Base-by-base conservation (phyloP, 176 grass and related monocot species). In the Dendrocalamus sinicus region DNA sequence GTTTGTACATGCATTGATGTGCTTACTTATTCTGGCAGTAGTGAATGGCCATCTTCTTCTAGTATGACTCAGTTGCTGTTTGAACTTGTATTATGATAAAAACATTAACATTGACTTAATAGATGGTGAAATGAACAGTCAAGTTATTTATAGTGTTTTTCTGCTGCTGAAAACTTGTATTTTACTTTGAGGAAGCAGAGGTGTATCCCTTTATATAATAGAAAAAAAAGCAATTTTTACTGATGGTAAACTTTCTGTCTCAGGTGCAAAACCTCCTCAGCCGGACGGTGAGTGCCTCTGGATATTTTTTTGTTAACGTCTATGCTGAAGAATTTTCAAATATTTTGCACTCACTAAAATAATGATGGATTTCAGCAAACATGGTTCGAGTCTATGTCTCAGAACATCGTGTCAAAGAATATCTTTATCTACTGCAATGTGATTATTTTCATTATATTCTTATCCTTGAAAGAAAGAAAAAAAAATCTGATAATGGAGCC, bases 231-330 rank as follows among this genome's bases (percentile, higher is more conserved):
- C 24, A 57, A 1, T 43, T 58, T 76, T 52, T 73, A 32, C 78
- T 78, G 73, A 88, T 84, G 72, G 24, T 8, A 46, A 75, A 22
- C 80, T 69, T 74, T 32, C 51, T 76, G 58, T 90, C 93, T 79
- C 89, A 97, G 95, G 95, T 97, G 45, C 93, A 98, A 90, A 95
- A 95, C 69, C 95, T 98, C 69, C 95, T 98, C 20, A 48, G 88
- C 30, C 95, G 95, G 79, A 98, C 93, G 95, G 95, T 95, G 80
- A 93, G 93, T 80, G 32, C 81, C 30, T 84, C 61, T 23, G 74
- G 20, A 73, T 66, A 52, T 32, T 78, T 85, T 66, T 87, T 41
- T 12, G 71, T 73, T 82, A 73, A 70, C 9, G 60, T 82, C 9
- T 78, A 39, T 55, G 54, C 22, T 57, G 57, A 19, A 58, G 23